These are phyloP conservation scores for Metschnikowia vanudenii DNA, from an alignment of 805 yeast species.

Conservation along the genomic window DNA sequence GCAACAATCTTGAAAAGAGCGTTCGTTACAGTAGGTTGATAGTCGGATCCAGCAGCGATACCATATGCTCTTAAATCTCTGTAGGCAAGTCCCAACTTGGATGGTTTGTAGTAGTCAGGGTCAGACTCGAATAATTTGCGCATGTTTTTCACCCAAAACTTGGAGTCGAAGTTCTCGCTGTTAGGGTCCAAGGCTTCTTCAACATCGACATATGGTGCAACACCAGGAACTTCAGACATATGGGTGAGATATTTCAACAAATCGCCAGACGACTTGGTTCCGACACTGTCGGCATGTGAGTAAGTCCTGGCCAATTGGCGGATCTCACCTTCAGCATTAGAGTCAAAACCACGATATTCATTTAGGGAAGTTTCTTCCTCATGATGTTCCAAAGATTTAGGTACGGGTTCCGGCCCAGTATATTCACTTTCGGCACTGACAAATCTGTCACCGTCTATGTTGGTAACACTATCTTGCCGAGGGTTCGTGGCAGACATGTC, in stretches of 20 bases:
- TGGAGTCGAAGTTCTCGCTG: conserved; percentile 56
- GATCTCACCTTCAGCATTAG: conserved; percentile 32
- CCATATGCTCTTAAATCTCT: conserved; percentile 60
- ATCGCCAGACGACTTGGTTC: conserved; percentile 23
- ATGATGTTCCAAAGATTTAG: conserved; percentile 2
- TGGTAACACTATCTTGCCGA: conserved; percentile 13
- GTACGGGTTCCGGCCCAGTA: conserved; percentile 13
- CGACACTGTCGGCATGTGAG: conserved; percentile 15
- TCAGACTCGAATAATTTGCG: conserved; percentile 52
- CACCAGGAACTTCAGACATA: conserved; percentile 35
- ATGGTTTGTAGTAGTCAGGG: conserved; percentile 62
- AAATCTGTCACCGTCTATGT: conserved; percentile 11
- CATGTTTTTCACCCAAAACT: conserved; percentile 66
- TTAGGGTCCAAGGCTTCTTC: conserved; percentile 50
- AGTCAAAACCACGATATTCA: conserved; percentile 38
- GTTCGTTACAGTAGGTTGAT: conserved; percentile 58
- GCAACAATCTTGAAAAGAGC: conserved; percentile 16
- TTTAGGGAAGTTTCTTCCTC: conserved; percentile 13
- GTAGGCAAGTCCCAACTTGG: conserved; percentile 59
- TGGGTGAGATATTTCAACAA: conserved; percentile 43
- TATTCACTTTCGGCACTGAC: conserved; percentile 8
- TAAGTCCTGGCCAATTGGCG: conserved; percentile 45
- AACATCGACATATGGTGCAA: conserved; percentile 17
- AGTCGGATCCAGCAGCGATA: conserved; percentile 65
- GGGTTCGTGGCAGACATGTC: conserved; percentile 3